Evolutionary conservation across 2,329 filamentous ascomycete genomes (phyloP).

Genomic region (Verticillium nubilum): DNA sequence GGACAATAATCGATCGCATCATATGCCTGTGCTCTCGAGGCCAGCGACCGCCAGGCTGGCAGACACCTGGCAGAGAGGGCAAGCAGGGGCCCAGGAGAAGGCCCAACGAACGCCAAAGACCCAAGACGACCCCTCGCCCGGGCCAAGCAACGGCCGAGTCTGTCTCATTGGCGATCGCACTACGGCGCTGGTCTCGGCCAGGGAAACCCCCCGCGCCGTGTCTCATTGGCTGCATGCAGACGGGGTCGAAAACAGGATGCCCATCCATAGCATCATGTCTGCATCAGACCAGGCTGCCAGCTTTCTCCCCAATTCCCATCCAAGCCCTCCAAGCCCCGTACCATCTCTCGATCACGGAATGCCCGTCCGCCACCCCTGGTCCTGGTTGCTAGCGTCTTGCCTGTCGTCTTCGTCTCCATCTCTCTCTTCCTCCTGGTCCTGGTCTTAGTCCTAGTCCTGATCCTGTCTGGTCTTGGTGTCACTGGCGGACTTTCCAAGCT

Average conservation of each 20-base stretch:
- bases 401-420: neutral
- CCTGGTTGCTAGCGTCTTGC: neutral
- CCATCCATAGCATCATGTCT: constrained; percentile 3
- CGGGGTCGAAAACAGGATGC: constrained; percentile 2
- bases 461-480: neutral
- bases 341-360: neutral
- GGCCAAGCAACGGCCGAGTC: neutral
- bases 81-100: neutral
- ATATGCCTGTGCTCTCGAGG: neutral
- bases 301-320: neutral
- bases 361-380: neutral
- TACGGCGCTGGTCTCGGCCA: constrained; percentile 1
- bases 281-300: constrained; percentile 1
- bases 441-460: too few species aligned
- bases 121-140: neutral
- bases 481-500: neutral
- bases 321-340: neutral
- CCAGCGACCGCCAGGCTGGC: neutral
- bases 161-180: constrained; percentile 1
- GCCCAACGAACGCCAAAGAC: too few species aligned
- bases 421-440: neutral
- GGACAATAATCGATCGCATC: neutral
- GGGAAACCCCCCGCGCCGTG: neutral
- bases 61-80: neutral
- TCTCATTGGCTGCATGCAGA: constrained; percentile 3